A percentile compares a stretch with the other conserved stretches of the same genome.
Conservation (phyloP, 2,329 filamentous ascomycete genomes). For the Lecanicillium sp. region DNA sequence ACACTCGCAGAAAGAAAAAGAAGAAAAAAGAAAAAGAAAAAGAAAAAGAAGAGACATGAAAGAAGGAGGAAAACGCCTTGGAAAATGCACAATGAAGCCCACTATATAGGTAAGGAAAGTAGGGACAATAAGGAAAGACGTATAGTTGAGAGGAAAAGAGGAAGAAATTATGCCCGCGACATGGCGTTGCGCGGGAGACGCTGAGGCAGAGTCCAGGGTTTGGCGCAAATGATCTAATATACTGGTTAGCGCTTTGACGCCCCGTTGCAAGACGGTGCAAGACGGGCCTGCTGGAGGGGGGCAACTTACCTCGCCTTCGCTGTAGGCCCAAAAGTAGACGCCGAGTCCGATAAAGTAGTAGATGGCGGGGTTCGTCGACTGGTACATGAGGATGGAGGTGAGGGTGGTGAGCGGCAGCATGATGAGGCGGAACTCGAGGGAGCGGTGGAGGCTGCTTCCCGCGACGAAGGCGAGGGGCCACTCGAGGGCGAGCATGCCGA, state of each 20-base stretch:
- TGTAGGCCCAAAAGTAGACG: slow-evolving; percentile 96
- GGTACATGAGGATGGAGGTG: slow-evolving; percentile 74
- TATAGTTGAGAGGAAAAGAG: neutral
- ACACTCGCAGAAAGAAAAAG: neutral
- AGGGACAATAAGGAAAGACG: slow-evolving; percentile 1
- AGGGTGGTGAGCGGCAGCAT: slow-evolving; percentile 75
- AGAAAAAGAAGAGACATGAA: slow-evolving; percentile 5
- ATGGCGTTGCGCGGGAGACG: slow-evolving; percentile 31
- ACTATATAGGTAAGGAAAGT: slow-evolving; percentile 2
- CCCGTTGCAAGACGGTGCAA: neutral
- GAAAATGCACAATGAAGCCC: slow-evolving; percentile 5
- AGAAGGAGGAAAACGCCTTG: slow-evolving; percentile 4
- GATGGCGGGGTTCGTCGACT: slow-evolving; percentile 83
- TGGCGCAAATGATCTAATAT: slow-evolving; percentile 57
- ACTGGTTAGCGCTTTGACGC: slow-evolving; percentile 18
- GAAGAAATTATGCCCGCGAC: slow-evolving; percentile 7
- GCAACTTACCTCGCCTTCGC: slow-evolving; percentile 81
- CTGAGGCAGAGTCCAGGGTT: slow-evolving; percentile 64
- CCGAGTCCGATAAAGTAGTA: slow-evolving; percentile 84
- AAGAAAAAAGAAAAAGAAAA: neutral
- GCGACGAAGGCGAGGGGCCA: slow-evolving; percentile 80
- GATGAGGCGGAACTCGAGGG: slow-evolving; percentile 78
- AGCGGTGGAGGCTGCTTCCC: slow-evolving; percentile 73
- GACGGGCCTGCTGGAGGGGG: no score
- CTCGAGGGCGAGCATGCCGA: slow-evolving; percentile 78